Base-by-base conservation (phyloP, 345 rosid genomes). In the Sisymbrium irio region DNA sequence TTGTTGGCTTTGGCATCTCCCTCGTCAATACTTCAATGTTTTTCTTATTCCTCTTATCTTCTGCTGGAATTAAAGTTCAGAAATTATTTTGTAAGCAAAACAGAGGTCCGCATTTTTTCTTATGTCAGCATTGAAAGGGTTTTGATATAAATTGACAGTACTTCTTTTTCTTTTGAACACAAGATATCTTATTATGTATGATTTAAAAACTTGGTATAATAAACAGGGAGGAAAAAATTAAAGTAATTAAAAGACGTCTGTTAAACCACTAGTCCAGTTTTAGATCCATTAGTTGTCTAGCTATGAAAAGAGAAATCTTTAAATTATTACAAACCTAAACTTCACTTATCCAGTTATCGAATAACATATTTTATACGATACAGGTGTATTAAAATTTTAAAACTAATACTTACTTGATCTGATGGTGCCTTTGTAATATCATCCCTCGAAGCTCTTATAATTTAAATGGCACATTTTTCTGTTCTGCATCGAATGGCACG, bases 1-100 rank as follows among this genome's bases (percentile, higher is more conserved):
- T 56, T 33, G 37, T 65, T 66, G 36, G 67, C 36, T 66, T 64
- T 74, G 78, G 67, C 33, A 58, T 73, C 30, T 33, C 33, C 37
- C 33, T 46, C 9, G 57, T 51, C 19, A 55, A 11, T 63, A 22
- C 25, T 22, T n/a, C 35, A 36, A 4, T 49, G 9, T 25, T 3
- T n/a, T 20, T 22, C 14, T 12, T 35, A 1, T 5, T 35, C 9
- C 6, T 12, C 27, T 27, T 20, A 22, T 22, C 45, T 35, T 33
- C 65, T 44, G 20, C 18, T 13, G 14, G 9, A 49, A n/a, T n/a
- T n/a, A n/a, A n/a, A 70, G 46, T 47, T 60, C 19, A 10, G 27
- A 71, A 59, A 9, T 35, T 15, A n/a, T 3, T 35, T 51, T 28
- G 60, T 36, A 39, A 47, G 37, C 37, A 47, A 60, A 25, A 36